Evolutionary conservation across 1,284 basidiomycete species (phyloP).

Genomic region (Trametes sp.): DNA sequence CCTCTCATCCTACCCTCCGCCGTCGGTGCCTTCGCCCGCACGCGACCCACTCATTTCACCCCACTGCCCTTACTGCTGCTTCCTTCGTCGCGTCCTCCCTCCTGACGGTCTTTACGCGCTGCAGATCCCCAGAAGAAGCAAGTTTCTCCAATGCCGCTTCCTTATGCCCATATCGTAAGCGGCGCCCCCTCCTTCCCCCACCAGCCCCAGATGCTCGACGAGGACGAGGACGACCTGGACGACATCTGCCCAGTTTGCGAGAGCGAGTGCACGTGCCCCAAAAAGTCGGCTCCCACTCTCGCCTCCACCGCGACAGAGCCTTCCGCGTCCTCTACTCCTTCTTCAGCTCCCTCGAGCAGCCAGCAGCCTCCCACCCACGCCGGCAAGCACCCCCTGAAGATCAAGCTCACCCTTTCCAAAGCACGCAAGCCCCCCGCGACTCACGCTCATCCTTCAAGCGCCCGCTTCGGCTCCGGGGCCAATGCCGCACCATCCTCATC

Average conservation of each 20-base stretch:
- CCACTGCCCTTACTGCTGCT: conserved; percentile 16
- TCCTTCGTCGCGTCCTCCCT: conserved; percentile 2
- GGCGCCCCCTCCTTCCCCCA: conserved; percentile 33
- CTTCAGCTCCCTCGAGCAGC: conserved; percentile 32
- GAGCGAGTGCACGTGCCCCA: conserved; percentile 79
- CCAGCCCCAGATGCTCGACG: conserved; percentile 46
- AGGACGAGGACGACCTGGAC: conserved; percentile 79
- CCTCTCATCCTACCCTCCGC: conserved; percentile 12
- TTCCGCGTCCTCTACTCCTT: conserved; percentile 37
- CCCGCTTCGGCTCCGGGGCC: conserved; percentile 21
- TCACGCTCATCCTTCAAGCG: conserved; percentile 21
- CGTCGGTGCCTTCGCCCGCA: conserved; percentile 4
- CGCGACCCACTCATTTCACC: conserved; percentile 17
- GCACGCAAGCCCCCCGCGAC: conserved; percentile 35
- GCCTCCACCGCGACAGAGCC: conserved; percentile 37
- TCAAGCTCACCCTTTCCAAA: conserved; percentile 73
- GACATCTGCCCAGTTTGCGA: conserved; percentile 88
- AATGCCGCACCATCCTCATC: conserved; percentile 19
- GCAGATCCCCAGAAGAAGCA: conserved; percentile 64
- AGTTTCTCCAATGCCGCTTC: conserved; percentile 68
- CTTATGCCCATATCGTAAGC: conserved; percentile 72
- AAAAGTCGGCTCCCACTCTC: conserved; percentile 43
- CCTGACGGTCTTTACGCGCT: conserved; percentile 21
- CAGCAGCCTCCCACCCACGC: conserved; percentile 38
- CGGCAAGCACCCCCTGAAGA: conserved; percentile 58